Base-by-base conservation (phyloP, 1,284 basidiomycete genomes). In the Ganoderma leucocontextum region DNA sequence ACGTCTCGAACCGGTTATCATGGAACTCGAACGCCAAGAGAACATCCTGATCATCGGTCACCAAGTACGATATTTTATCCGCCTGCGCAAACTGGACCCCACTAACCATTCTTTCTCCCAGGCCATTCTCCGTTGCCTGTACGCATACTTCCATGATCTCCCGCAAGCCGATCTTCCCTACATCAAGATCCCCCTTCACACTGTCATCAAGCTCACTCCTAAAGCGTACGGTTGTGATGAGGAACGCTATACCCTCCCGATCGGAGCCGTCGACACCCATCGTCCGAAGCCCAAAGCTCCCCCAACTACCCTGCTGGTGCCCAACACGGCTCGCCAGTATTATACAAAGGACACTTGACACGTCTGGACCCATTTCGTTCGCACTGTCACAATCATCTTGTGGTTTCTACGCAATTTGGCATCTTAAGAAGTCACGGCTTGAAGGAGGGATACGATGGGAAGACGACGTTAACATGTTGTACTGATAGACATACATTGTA, bases 161-260 rank as follows among this genome's bases (percentile, higher is more conserved):
- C 89, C 93, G 4, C 98, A 98, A 80, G 95, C 90, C 44, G 96
- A 99, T 77, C 85, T 99, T 61, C 98, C 98, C 0, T 99, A 99
- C 79, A 96, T 99, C 86, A 98, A 98, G 81, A 95, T 97, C 63
- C 95, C 95, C 0, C 82, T 99, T 65, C 98, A 99, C 79, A 99
- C 97, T 0, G 93, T 99, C 41, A 98, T 99, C 81, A 98, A 99
- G 82, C 86, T 99, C 64, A 99, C 97, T 0, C 98, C 98, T 2
- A 96, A 95, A 79, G 98, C 98, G 1, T 99, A 99, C 78, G 98
- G 98, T 25, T 99, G 97, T 83, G 96, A 98, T 79, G 98, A 99
- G 80, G 96, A 97, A 80, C 87, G 98, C 66, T 96, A 94, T 79
- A 87, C 92, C 0, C 82, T 98, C 1, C 95, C 95, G 6, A 98